Evolutionary conservation across 1,284 basidiomycete genomes (phyloP).

Genomic region (Kalmanozyma brasiliensis): DNA sequence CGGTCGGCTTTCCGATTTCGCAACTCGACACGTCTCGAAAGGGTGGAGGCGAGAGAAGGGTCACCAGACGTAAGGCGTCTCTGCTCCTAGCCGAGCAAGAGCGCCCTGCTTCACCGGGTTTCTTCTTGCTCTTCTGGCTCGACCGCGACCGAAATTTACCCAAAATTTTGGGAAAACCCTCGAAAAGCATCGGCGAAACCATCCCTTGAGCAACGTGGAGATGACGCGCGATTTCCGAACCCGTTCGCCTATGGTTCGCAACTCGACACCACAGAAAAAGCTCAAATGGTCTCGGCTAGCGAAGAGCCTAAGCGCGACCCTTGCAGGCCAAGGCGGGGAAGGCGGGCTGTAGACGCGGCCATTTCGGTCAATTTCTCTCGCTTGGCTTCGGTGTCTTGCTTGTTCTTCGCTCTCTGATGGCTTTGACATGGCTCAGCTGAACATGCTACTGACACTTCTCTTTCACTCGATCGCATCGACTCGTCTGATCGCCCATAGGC

Average conservation of each 20-base stretch:
- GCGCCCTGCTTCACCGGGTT: too few species aligned
- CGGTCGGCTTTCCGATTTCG: conserved; percentile 2
- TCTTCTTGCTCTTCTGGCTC: background rate
- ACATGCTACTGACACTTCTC: conserved; percentile 8
- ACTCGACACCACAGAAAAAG: conserved; percentile 2
- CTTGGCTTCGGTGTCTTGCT: background rate
- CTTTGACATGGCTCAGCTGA: background rate
- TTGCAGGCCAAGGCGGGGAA: background rate
- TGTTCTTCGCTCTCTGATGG: background rate
- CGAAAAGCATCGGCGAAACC: conserved; percentile 10
- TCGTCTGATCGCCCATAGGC: conserved; percentile 70
- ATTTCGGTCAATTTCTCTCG: too few species aligned
- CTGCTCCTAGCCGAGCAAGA: conserved; percentile 7
- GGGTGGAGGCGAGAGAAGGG: conserved; percentile 19
- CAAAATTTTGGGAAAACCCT: conserved; percentile 28
- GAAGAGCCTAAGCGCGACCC: conserved; percentile 20
- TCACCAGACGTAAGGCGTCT: background rate
- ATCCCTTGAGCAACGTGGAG: background rate
- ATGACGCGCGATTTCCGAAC: conserved; percentile 24
- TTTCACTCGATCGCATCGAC: background rate
- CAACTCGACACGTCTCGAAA: conserved; percentile 7
- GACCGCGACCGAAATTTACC: conserved; percentile 6
- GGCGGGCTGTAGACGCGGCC: too few species aligned
- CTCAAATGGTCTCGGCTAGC: conserved; percentile 7
- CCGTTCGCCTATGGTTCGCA: background rate